phyloP scores from a whole-genome alignment of 345 rosid species.

The Angophora floribunda region DNA sequence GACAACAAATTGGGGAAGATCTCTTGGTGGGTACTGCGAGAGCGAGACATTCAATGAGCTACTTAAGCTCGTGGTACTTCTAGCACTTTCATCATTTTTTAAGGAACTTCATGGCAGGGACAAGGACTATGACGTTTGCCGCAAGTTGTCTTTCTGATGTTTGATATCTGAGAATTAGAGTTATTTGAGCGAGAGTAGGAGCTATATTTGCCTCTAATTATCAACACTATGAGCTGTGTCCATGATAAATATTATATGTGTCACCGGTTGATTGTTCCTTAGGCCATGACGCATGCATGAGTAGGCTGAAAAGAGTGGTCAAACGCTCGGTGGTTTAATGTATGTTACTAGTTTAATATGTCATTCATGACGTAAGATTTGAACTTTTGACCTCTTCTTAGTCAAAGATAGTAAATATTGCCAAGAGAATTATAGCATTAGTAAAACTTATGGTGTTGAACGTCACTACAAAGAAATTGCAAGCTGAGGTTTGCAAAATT shows the following conservation, averaged over 20 bases:
- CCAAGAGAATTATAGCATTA: neutral
- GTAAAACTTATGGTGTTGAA: fast-evolving
- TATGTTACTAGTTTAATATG: neutral
- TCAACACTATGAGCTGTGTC: neutral
- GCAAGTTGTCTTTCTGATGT: neutral
- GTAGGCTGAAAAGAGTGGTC: neutral
- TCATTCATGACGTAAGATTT: neutral
- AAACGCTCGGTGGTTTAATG: neutral
- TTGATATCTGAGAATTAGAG: neutral
- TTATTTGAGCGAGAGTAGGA: neutral
- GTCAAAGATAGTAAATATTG: fast-evolving
- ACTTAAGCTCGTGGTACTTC: neutral
- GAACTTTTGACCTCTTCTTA: neutral
- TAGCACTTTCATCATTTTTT: neutral
- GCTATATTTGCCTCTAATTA: neutral
- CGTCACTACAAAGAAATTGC: neutral
- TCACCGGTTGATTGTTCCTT: neutral
- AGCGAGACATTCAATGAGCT: neutral
- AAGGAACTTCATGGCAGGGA: neutral
- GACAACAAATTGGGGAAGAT: neutral
- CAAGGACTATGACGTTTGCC: neutral
- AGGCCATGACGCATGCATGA: neutral
- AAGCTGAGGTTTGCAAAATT: neutral
- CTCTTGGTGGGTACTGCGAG: neutral
- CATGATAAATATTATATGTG: neutral